phyloP scores from a whole-genome alignment of 225 moss, liverwort and hornwort species.

The Marchantia paleacea region DNA sequence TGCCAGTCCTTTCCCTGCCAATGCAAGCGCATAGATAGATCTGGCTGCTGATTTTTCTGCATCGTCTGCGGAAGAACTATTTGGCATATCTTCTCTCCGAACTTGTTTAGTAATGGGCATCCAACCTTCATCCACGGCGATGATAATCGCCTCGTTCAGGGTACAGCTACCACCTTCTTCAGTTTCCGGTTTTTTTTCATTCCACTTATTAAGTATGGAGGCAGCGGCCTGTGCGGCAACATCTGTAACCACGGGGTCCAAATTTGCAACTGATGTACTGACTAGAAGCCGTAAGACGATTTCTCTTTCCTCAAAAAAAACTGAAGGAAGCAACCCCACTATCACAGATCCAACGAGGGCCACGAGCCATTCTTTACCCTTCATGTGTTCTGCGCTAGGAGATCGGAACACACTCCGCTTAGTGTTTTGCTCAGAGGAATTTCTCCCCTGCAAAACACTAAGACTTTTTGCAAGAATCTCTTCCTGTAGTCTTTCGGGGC shows the following conservation, averaged over 20 bases:
- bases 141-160: conserved; percentile 45
- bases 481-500: conserved; percentile 42
- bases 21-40: conserved; percentile 51
- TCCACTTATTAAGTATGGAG: conserved; percentile 77
- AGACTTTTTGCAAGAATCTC: conserved; percentile 45
- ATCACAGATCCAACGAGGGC: conserved; percentile 60
- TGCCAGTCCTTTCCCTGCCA: conserved; percentile 75
- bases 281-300: conserved; percentile 47
- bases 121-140: conserved; percentile 42
- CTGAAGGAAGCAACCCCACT: conserved; percentile 53
- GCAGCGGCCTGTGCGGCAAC: conserved; percentile 71
- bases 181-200: conserved; percentile 12
- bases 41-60: conserved; percentile 31
- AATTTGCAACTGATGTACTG: conserved; percentile 34
- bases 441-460: conserved; percentile 21
- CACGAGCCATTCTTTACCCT: conserved; percentile 40
- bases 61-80: conserved; percentile 6
- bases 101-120: conserved; percentile 24
- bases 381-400: conserved; percentile 7
- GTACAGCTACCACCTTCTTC: conserved; percentile 30
- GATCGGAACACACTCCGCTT: neutral
- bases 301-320: conserved; percentile 33
- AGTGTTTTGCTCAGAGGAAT: neutral
- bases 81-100: conserved; percentile 16
- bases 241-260: conserved; percentile 37